Conservation (phyloP, 169 alveolate genomes). For the Plasmodium gallinaceum region DNA sequence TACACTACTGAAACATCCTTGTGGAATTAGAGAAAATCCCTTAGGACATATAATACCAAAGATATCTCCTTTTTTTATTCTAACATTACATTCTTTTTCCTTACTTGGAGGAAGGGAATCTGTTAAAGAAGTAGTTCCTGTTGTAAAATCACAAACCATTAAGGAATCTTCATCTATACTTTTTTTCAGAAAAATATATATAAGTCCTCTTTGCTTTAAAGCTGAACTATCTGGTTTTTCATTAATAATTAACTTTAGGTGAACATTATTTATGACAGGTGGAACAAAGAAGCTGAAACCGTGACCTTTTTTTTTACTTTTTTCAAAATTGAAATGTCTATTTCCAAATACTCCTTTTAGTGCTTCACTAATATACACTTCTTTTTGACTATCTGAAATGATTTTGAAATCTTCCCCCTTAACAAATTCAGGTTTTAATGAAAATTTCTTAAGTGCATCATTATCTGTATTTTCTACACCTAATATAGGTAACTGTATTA, state of each 20-base stretch:
- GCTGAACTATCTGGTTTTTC: background rate
- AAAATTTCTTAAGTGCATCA: conserved; percentile 15
- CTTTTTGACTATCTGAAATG: background rate
- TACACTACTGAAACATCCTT: conserved; percentile 42
- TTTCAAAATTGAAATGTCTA: conserved; percentile 31
- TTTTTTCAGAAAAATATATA: conserved; percentile 25
- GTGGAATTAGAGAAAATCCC: conserved; percentile 51
- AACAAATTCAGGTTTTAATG: conserved; percentile 1
- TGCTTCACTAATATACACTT: conserved; percentile 4
- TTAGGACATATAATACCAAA: conserved; percentile 66
- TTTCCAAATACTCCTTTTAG: conserved; percentile 67
- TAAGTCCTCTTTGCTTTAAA: conserved; percentile 30
- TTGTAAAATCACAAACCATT: conserved; percentile 62
- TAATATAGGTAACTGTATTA: conserved; percentile 18
- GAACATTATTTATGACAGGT: background rate
- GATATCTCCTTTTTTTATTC: conserved; percentile 45
- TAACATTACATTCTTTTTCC: conserved; percentile 31
- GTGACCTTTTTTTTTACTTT: conserved; percentile 25
- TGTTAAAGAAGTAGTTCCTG: conserved; percentile 16
- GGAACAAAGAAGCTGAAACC: conserved; percentile 69
- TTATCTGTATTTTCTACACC: conserved; percentile 11
- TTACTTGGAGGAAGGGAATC: background rate
- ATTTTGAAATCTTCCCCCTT: conserved; percentile 17
- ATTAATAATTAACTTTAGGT: conserved; percentile 34
- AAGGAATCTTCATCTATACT: background rate